Evolutionary conservation across 768 basidiomycete genomes (phyloP), one percentile per base, ranked within the genome.

Genomic region (Mycena indigotica): DNA sequence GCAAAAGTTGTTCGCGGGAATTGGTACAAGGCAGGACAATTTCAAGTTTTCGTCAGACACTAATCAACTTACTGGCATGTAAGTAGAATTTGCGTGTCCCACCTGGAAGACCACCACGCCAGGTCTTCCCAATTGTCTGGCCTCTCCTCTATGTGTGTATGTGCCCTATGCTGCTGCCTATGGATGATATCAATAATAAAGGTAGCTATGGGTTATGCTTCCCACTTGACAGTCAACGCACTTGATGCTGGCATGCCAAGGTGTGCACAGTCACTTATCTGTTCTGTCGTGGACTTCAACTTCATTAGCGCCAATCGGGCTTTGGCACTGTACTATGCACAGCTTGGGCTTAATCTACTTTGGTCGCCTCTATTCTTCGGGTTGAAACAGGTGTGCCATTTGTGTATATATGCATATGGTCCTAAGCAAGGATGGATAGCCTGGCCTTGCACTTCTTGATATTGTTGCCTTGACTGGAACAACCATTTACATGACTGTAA

Each of bases 291-390:
- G 39, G 53, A 30, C 48, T 32, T 44, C 19, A 49, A 29, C 49
- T 29, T 19, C 19, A 26, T 19, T 3, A 29, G 28, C 21, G 28
- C 40, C 19, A 32, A 38, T 17, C 62, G 75, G 28, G 84, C 80
- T 2, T 68, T 88, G 23, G 74, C 74, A 24, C 70, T 87, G 35
- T 88, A 89, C 70, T 88, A 84, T 66, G 73, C 75, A 10, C 86
- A 88, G 62, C 69, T 88, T 17, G 81, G 73, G 0, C 64, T 87
- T 40, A 88, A 88, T 70, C 69, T 80, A 49, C 60, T 78, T 10
- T 88, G 86, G 86, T 80, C 77, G n/a, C 85, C 85, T 5, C 65
- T 87, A 21, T 88, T 88, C 76, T 88, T 88, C 62, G 78, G 74
- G 30, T 69, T 69, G 24, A 81, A 79, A 59, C 67, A 75, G 65